These are phyloP conservation scores for Cryptosporidium ubiquitum DNA, from an alignment of 169 alveolate species.

Conservation along the genomic window DNA sequence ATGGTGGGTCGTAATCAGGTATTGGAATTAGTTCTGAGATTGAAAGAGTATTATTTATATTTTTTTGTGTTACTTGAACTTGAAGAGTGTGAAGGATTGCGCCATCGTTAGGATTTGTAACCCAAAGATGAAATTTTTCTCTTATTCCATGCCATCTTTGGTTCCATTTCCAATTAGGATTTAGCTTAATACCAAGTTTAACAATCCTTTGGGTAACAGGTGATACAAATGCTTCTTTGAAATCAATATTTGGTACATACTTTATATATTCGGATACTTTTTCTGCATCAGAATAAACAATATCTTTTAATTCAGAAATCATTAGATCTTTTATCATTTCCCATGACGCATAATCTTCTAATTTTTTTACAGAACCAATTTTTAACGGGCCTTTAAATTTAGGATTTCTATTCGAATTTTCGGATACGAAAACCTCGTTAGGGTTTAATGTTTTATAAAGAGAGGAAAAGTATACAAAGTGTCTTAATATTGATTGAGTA, in stretches of 20 bases:
- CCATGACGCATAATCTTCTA: conserved; percentile 74
- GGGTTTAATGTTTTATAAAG: conserved; percentile 78
- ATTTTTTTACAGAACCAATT: conserved; percentile 53
- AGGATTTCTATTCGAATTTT: conserved; percentile 54
- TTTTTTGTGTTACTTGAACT: conserved; percentile 81
- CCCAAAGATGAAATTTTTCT: conserved; percentile 83
- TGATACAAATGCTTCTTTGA: conserved; percentile 78
- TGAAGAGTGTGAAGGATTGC: conserved; percentile 89
- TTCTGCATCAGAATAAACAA: conserved; percentile 77
- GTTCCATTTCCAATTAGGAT: conserved; percentile 88
- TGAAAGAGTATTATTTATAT: conserved; percentile 75
- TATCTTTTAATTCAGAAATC: conserved; percentile 71
- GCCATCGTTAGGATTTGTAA: conserved; percentile 88
- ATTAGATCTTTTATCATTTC: conserved; percentile 77
- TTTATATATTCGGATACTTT: conserved; percentile 79
- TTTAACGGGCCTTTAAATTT: conserved; percentile 74
- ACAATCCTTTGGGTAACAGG: conserved; percentile 89
- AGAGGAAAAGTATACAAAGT: conserved; percentile 80
- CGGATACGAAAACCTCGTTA: conserved; percentile 41
- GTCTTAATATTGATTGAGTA: conserved; percentile 84
- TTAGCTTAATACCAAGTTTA: conserved; percentile 83
- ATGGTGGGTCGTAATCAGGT: conserved; percentile 74
- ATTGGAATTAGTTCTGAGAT: conserved; percentile 77
- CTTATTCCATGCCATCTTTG: conserved; percentile 90
- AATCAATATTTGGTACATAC: conserved; percentile 88